Evolutionary conservation across 2,329 filamentous ascomycete species (phyloP).

Genomic region (Diaporthe sp.): DNA sequence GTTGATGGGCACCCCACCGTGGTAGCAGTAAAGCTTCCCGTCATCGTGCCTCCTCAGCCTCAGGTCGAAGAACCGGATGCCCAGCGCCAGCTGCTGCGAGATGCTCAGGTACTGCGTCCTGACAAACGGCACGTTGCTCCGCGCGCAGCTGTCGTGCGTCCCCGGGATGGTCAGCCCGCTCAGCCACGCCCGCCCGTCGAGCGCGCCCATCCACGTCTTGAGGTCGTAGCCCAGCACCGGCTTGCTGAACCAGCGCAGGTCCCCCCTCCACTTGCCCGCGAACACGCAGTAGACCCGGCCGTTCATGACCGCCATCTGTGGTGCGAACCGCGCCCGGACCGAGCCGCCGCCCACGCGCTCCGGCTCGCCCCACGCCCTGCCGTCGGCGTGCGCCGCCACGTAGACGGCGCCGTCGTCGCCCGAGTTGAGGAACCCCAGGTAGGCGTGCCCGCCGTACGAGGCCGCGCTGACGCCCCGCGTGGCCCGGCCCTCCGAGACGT

Average conservation of each 20-base stretch:
- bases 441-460: conserved; percentile 37
- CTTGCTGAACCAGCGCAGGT: conserved; percentile 54
- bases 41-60: conserved; percentile 58
- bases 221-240: conserved; percentile 53
- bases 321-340: conserved; percentile 31
- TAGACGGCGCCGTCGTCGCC: conserved; percentile 33
- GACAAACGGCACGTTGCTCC: conserved; percentile 69
- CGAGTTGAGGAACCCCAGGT: conserved; percentile 37
- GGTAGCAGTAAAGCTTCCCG: conserved; percentile 74
- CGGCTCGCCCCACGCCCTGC: conserved; percentile 7
- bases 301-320: conserved; percentile 39
- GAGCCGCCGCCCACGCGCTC: conserved; percentile 33
- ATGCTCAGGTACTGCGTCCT: conserved; percentile 77
- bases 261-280: conserved; percentile 45
- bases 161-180: conserved; percentile 78
- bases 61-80: conserved; percentile 81
- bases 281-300: conserved; percentile 41
- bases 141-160: conserved; percentile 74
- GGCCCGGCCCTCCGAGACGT: conserved; percentile 50
- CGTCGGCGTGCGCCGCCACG: conserved; percentile 36
- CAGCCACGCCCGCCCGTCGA: conserved; percentile 70
- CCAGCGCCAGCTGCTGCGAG: conserved; percentile 75
- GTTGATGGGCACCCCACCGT: conserved; percentile 79
- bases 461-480: conserved; percentile 38
- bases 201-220: conserved; percentile 73